Conservation (phyloP, 164 flowering plant genomes). For the Stephania japonica region DNA sequence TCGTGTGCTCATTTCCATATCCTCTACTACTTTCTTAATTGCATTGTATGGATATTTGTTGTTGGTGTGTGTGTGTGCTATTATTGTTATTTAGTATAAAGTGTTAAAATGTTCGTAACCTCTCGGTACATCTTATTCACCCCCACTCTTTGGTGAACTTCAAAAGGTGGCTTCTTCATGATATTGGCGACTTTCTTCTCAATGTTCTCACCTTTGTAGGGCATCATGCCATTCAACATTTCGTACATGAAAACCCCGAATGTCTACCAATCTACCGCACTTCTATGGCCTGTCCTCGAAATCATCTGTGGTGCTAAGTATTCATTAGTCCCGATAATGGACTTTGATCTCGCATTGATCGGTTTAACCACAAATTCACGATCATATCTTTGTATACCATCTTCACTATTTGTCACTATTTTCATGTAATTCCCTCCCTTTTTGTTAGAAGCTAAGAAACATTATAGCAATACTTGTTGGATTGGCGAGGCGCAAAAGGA, state of each 20-base stretch:
- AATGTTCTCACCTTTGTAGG: slow-evolving; percentile 80
- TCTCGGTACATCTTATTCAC: too few relatives aligned
- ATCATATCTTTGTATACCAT: slow-evolving; percentile 18
- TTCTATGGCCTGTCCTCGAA: too few relatives aligned
- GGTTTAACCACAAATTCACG: slow-evolving; percentile 72
- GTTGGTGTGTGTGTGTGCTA: too few relatives aligned
- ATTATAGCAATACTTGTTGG: slow-evolving; percentile 70
- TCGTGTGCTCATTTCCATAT: too few relatives aligned
- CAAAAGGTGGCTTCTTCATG: slow-evolving; percentile 58
- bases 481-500: slow-evolving; percentile 50
- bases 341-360: slow-evolving; percentile 56
- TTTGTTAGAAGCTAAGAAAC: slow-evolving; percentile 37
- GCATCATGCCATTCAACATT: slow-evolving; percentile 66
- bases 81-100: too few relatives aligned
- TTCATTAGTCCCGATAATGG: slow-evolving; percentile 93
- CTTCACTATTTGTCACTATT: neutral
- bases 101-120: too few relatives aligned
- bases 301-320: slow-evolving; percentile 88
- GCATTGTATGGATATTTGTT: too few relatives aligned
- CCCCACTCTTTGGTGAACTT: too few relatives aligned
- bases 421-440: neutral
- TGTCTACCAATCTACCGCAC: slow-evolving; percentile 95
- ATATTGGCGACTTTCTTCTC: slow-evolving; percentile 75
- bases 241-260: slow-evolving; percentile 79
- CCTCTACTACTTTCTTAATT: too few relatives aligned